Evolutionary conservation across 2,329 filamentous ascomycete species (phyloP), one percentile per base, ranked within the genome.

Genomic region (Hymenoscyphus linearis): DNA sequence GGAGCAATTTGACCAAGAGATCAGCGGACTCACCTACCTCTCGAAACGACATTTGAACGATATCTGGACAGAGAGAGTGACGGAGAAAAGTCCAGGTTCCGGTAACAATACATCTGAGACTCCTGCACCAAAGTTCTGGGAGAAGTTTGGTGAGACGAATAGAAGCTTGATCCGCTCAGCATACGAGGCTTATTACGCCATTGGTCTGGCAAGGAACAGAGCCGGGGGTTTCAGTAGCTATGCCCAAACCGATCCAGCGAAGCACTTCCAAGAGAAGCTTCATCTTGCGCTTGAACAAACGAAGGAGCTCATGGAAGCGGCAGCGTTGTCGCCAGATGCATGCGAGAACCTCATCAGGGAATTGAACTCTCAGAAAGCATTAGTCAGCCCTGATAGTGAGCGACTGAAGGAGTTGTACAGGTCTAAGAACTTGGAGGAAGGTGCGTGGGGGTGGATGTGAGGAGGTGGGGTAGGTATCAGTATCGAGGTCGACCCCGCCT

Each of bases 281-380:
- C 27, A 35, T 14, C 27, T 44, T 7, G 26, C 58, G 26, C 61
- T 53, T 14, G 54, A 55, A 2, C 64, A 69, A 22, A 67, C 68
- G 14, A 18, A 47, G 31, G 60, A 63, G 2, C 62, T 71, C 26
- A 58, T 66, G 35, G 25, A 65, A 1, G 57, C 56, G 9, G 63
- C 60, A 34, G n/a, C 44, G 9, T 61, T 61, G 18, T 56, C 58
- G 2, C 55, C 61, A 36, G 60, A 66, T 9, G 58, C 67, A 44
- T 70, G 69, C 55, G 61, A 60, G 22, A 62, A 60, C 14, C 60
- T 70, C 34, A 6, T 66, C 18, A 47, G 36, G 2, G 68, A 71
- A 58, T 57, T 71, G 40, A 37, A 62, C 0, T 36, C 62, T 40
- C 26, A 69, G 60, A 65, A 65, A 36, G 35, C 3, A 4, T 55